These are phyloP conservation scores for Neotropicomus parvogracilis DNA, from an alignment of 1,284 basidiomycete species.

Conservation along the genomic window DNA sequence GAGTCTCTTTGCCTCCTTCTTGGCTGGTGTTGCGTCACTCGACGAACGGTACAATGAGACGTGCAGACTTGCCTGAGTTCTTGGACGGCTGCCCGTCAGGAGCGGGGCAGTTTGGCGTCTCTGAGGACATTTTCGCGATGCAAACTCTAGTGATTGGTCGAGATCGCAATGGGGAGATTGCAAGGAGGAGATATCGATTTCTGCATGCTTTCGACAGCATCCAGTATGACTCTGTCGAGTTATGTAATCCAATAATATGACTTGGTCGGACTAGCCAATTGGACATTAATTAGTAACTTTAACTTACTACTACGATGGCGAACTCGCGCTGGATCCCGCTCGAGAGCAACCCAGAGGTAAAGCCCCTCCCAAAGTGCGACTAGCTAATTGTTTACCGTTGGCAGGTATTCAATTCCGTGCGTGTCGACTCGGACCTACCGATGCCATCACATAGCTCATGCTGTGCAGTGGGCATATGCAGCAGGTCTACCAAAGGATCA, in stretches of 20 bases:
- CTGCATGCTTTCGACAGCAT: not conserved
- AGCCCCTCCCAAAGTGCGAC: slow-evolving; percentile 8
- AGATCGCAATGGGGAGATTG: not conserved
- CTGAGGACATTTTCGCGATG: slow-evolving; percentile 1
- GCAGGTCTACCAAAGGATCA: slow-evolving; percentile 63
- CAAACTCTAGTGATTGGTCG: not conserved
- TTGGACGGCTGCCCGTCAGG: slow-evolving; percentile 32
- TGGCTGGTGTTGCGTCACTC: slow-evolving; percentile 39
- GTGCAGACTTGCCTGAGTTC: slow-evolving; percentile 30
- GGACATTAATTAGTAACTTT: too few species aligned
- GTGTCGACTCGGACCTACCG: slow-evolving; percentile 14
- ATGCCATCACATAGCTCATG: not conserved
- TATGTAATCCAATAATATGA: not conserved
- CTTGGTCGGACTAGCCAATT: too few species aligned
- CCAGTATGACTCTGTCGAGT: not conserved
- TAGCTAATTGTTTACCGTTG: slow-evolving; percentile 9
- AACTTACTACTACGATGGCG: slow-evolving; percentile 16
- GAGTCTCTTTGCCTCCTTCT: slow-evolving; percentile 70
- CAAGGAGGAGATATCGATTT: not conserved
- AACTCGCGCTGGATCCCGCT: slow-evolving; percentile 63
- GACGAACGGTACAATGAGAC: not conserved
- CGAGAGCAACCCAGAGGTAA: slow-evolving; percentile 73
- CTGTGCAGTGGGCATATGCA: slow-evolving; percentile 66
- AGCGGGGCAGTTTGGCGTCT: not conserved
- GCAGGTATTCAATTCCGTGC: slow-evolving; percentile 53